phyloP scores from a whole-genome alignment of 345 rosid species.

The Microcos paniculata region DNA sequence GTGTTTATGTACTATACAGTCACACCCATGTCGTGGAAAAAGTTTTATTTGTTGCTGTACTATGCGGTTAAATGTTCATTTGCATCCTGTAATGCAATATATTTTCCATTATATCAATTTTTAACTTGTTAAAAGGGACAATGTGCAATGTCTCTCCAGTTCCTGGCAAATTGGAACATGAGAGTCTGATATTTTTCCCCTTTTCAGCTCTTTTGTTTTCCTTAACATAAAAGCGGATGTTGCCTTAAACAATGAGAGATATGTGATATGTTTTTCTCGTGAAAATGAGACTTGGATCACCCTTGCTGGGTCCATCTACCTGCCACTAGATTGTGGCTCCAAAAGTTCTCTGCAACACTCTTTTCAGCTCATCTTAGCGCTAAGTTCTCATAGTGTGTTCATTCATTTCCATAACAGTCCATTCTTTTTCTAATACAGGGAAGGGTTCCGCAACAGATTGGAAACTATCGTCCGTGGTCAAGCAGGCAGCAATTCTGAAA shows the following conservation, averaged over 20 bases:
- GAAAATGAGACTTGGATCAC: neutral
- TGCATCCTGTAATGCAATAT: neutral
- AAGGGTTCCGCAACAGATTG: constrained; percentile 79
- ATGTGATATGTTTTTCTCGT: neutral
- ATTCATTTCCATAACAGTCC: neutral
- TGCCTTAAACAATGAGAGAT: neutral
- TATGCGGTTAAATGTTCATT: neutral
- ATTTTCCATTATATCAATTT: neutral
- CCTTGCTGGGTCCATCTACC: neutral
- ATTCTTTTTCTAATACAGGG: constrained; percentile 47
- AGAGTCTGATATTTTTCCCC: neutral
- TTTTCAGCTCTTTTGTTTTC: neutral
- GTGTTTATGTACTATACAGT: neutral
- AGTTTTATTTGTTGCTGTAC: neutral
- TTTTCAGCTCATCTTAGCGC: neutral
- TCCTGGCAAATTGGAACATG: neutral
- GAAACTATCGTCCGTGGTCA: constrained; percentile 69
- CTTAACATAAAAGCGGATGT: neutral
- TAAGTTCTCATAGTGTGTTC: neutral
- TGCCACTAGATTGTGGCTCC: neutral
- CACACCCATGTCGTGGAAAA: neutral
- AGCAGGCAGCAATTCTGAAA: constrained; percentile 58
- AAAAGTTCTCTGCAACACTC: neutral
- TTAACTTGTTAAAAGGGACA: neutral
- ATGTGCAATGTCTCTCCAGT: neutral